Base-by-base conservation (phyloP, 495 filamentous ascomycete genomes). In the Penicillium steckii region DNA sequence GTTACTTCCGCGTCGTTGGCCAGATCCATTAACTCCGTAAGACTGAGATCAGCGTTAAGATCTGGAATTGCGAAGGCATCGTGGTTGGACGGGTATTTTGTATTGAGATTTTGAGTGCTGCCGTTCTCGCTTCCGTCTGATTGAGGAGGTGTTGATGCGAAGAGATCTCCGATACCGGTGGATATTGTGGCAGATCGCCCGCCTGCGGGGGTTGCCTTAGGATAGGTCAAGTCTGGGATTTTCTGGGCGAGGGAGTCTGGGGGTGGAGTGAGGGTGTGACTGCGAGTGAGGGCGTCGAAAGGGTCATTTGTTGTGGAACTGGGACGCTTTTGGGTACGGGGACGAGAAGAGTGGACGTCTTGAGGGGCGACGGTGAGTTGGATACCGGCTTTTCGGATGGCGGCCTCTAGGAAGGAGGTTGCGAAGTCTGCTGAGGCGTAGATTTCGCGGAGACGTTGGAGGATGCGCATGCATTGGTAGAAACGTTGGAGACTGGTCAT, bases 361-460 rank as follows among this genome's bases (percentile, higher is more conserved):
- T 70, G 67, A 4, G 73, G 67, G n/a, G 72, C 57, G 37, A 73
- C 66, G 8, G 68, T 72, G 30, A 77, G 67, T 44, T 75, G 72
- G 49, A 90, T 89, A 49, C 85, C 83, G 1, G 88, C 89, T 68
- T 91, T 92, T 52, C 86, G 82, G 44, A 91, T 86, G 0, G 90
- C 89, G 4, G 88, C 88, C 60, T 94, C 86, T 18, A 96, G 74
- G 74, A 96, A 95, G 12, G 86, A 85, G 2, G 84, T 89, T 17
- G 88, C 88, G 59, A 90, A 95, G 66, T 94, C 90, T 24, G 91
- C 91, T 0, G 89, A 89, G 1, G 90, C 83, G 62, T 96, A 95
- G 47, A 85, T 90, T 52, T 92, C 88, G 24, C 88, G 84, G 12
- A 96, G 78, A 41, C 81, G 81, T 59, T 88, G 80, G 69, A 96